Conservation (phyloP, 1,139 yeast genomes). For the Lodderomyces metapsilosis region DNA sequence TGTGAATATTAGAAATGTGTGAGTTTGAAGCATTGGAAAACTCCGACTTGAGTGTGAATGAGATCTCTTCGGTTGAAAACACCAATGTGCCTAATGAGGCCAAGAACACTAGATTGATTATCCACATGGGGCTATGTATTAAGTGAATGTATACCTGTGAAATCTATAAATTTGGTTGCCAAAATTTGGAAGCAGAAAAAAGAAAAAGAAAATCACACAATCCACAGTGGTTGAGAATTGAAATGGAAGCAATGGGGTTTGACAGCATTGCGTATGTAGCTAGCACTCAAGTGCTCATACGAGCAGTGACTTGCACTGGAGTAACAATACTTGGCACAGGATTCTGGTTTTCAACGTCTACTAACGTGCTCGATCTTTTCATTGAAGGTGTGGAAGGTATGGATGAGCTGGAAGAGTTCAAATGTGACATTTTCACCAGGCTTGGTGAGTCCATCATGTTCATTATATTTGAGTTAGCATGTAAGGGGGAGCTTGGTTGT, state of each 20-base stretch:
- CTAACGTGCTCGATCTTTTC: slow-evolving; percentile 9
- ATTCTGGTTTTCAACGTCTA: slow-evolving; percentile 27
- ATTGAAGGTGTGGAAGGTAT: slow-evolving; percentile 15
- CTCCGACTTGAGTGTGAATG: slow-evolving; percentile 3
- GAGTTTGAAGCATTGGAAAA: slow-evolving; percentile 1
- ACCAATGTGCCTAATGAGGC: not conserved
- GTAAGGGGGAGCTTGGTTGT: slow-evolving; percentile 24
- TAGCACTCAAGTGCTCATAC: slow-evolving; percentile 38
- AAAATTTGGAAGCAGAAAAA: slow-evolving; percentile 1
- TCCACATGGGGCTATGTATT: not conserved
- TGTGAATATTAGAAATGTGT: slow-evolving; percentile 11
- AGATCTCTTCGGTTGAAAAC: not conserved
- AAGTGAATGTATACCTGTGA: not conserved
- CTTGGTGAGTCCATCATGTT: slow-evolving; percentile 21
- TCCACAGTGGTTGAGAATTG: no score
- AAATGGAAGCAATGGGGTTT: no score
- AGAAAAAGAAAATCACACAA: not conserved
- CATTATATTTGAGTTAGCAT: slow-evolving; percentile 27
- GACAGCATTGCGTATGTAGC: no score
- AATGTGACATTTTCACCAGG: slow-evolving; percentile 9
- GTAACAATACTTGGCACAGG: slow-evolving; percentile 45
- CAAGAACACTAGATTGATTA: not conserved
- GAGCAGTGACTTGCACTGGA: slow-evolving; percentile 46
- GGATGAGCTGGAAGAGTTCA: slow-evolving; percentile 11
- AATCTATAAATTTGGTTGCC: slow-evolving; percentile 3